Percentiles rank a stretch among this genome's conserved stretches.
Evolutionary conservation across 2,329 filamentous ascomycete species (phyloP).

Genomic region (Venturia asperata): DNA sequence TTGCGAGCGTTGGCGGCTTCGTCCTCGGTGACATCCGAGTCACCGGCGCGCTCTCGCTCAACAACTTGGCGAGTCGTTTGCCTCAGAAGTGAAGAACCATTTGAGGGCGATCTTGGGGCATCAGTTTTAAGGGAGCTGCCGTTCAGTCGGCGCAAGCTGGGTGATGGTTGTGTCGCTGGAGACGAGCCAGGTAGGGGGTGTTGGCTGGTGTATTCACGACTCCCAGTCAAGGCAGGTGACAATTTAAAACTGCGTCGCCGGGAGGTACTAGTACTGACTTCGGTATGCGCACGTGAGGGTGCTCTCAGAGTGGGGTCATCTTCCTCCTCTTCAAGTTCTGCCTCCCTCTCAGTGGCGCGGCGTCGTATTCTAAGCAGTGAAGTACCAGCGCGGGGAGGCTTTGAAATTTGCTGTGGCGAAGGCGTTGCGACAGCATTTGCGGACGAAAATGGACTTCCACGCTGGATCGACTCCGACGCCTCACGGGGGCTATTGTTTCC

Average conservation of each 20-base stretch:
- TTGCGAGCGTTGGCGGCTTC: slow-evolving; percentile 11
- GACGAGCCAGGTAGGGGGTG: slow-evolving; percentile 31
- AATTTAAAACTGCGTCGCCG: slow-evolving; percentile 27
- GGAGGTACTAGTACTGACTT: slow-evolving; percentile 26
- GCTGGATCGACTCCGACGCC: slow-evolving; percentile 21
- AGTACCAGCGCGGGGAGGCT: slow-evolving; percentile 17
- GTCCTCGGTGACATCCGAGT: slow-evolving; percentile 6
- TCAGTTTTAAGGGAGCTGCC: slow-evolving; percentile 15
- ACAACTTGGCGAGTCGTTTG: slow-evolving; percentile 1
- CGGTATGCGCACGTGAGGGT: slow-evolving; percentile 44
- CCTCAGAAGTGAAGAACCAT: slow-evolving; percentile 7
- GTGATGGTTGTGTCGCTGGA: neutral
- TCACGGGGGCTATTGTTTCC: slow-evolving; percentile 29
- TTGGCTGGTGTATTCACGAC: slow-evolving; percentile 31
- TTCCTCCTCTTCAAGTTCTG: slow-evolving; percentile 24
- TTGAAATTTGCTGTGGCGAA: slow-evolving; percentile 14
- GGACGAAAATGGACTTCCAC: slow-evolving; percentile 16
- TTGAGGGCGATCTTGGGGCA: slow-evolving; percentile 5
- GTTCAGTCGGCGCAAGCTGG: slow-evolving; percentile 1
- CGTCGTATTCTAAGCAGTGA: slow-evolving; percentile 18
- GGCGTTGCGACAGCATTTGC: slow-evolving; percentile 12
- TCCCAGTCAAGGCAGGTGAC: slow-evolving; percentile 19
- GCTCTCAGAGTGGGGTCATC: slow-evolving; percentile 38
- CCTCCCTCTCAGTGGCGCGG: neutral
- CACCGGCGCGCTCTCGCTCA: slow-evolving; percentile 8